Conservation (phyloP, 495 filamentous ascomycete genomes). For the Corynascus novoguineensis region DNA sequence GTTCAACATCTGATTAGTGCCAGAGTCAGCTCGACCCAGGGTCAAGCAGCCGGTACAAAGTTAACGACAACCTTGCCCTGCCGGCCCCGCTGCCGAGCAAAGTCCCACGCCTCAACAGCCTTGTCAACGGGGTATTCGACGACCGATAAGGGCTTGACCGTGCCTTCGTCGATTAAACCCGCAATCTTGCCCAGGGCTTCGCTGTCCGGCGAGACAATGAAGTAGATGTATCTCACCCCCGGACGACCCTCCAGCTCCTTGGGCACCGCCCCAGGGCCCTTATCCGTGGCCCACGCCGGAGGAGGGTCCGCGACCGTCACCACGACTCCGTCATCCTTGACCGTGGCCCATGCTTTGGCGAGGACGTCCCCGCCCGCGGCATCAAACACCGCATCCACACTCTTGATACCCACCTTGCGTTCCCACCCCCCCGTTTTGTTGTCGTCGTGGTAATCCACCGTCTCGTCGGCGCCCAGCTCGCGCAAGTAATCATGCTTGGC, state of each 20-base stretch:
- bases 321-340: constrained; percentile 41
- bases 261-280: constrained; percentile 30
- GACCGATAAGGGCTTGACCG: constrained; percentile 41
- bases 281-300: constrained; percentile 19
- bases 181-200: constrained; percentile 42
- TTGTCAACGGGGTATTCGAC: constrained; percentile 47
- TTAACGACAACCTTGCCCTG: constrained; percentile 20
- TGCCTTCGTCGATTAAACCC: constrained; percentile 43
- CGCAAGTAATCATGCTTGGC: constrained; percentile 34
- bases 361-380: constrained; percentile 40
- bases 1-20: no score
- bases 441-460: constrained; percentile 42
- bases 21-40: no score
- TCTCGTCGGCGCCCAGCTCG: constrained; percentile 42
- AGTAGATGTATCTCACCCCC: constrained; percentile 42
- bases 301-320: constrained; percentile 49
- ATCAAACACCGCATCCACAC: constrained; percentile 53
- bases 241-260: constrained; percentile 18
- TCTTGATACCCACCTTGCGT: constrained; percentile 32
- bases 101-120: constrained; percentile 40
- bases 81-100: constrained; percentile 11
- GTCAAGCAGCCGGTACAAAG: no score
- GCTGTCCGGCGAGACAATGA: constrained; percentile 44
- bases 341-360: constrained; percentile 14
- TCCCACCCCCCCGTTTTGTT: no score